A percentile compares a stretch with the other conserved stretches of the same genome.
Evolutionary conservation across 1,284 basidiomycete species (phyloP).

Genomic region (Fomitopsis pinicola): DNA sequence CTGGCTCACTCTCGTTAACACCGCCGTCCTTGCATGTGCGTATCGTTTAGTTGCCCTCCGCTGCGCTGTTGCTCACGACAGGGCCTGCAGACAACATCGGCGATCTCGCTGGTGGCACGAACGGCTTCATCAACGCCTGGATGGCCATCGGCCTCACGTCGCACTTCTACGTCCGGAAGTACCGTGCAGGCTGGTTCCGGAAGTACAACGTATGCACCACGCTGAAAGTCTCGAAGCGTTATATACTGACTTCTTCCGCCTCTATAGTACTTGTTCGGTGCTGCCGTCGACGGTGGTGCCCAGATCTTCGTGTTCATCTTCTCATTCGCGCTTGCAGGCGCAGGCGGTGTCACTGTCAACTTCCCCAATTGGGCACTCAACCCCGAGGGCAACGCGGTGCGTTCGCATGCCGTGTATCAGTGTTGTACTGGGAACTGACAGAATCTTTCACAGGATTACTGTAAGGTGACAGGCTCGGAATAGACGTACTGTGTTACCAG

Average conservation of each 20-base stretch:
- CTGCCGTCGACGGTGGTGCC: conserved; percentile 7
- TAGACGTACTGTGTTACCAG: neutral
- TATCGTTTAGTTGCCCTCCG: conserved; percentile 27
- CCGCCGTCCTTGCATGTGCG: conserved; percentile 40
- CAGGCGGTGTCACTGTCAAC: conserved; percentile 2
- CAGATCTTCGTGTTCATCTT: conserved; percentile 12
- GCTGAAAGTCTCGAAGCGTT: too few species aligned
- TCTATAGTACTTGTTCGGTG: conserved; percentile 8
- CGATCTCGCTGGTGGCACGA: conserved; percentile 1
- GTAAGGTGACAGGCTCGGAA: conserved; percentile 7
- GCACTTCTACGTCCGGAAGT: conserved; percentile 19
- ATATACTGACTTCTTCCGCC: neutral
- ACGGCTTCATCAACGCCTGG: conserved; percentile 6
- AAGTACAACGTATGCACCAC: conserved; percentile 42
- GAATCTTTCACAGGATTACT: conserved; percentile 2
- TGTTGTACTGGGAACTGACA: neutral
- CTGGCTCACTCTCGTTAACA: conserved; percentile 42
- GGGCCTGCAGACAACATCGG: conserved; percentile 5
- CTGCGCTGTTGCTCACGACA: neutral
- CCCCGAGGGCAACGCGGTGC: conserved; percentile 6
- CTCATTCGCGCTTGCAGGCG: conserved; percentile 9
- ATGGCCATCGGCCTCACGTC: conserved; percentile 20
- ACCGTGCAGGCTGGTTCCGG: conserved; percentile 41
- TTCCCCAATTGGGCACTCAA: conserved; percentile 10
- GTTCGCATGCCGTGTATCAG: neutral